Evolutionary conservation across 352 stramenopile genomes (phyloP).

Genomic region (Elongisporangium prolatum): DNA sequence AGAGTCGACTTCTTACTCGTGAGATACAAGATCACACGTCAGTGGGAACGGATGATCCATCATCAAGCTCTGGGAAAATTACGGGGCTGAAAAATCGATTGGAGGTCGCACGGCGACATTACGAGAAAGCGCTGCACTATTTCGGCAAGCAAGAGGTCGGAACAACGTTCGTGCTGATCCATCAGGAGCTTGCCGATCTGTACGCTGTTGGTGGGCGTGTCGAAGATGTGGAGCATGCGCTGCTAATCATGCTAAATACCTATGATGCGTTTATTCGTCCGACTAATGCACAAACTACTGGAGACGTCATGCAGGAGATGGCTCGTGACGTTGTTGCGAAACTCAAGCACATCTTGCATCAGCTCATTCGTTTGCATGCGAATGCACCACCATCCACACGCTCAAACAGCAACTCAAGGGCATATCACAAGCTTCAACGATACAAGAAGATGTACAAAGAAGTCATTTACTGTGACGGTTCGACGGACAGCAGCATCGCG

Average conservation of each 20-base stretch:
- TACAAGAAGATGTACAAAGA: constrained; percentile 88
- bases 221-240: constrained; percentile 74
- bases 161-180: constrained; percentile 79
- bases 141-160: constrained; percentile 67
- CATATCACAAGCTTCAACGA: constrained; percentile 43
- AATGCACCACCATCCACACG: background rate
- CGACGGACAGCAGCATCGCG: constrained; percentile 28
- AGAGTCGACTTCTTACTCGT: constrained; percentile 53
- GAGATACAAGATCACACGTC: constrained; percentile 16
- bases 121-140: constrained; percentile 78
- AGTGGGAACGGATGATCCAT: constrained; percentile 5
- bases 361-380: constrained; percentile 51
- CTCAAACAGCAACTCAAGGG: constrained; percentile 14
- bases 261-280: constrained; percentile 57
- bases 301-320: constrained; percentile 31
- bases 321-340: constrained; percentile 41
- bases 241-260: constrained; percentile 73
- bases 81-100: constrained; percentile 49
- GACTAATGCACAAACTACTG: background rate
- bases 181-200: constrained; percentile 73
- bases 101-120: constrained; percentile 80
- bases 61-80: constrained; percentile 11
- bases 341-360: constrained; percentile 52
- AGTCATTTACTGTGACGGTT: constrained; percentile 69
- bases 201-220: constrained; percentile 58